Evolutionary conservation across 257 asterid species (phyloP), one percentile per base, ranked within the genome.

Genomic region (Ophiorrhiza pumila): DNA sequence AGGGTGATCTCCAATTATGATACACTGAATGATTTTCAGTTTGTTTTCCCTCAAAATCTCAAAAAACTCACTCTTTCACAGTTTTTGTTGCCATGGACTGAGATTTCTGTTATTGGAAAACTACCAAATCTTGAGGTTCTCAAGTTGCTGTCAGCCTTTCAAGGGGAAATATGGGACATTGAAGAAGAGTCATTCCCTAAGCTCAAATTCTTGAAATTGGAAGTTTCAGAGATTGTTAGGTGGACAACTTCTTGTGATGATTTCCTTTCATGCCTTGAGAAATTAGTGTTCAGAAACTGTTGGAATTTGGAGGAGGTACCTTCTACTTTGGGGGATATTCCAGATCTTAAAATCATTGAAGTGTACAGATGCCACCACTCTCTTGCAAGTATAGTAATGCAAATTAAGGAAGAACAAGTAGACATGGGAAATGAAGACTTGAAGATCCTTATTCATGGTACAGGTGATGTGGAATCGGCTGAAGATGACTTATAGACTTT

Each of bases 321-420:
- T 39, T 12, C 12, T 8, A 74, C 45, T 7, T 25, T 80, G 12
- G 81, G 81, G 29, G 83, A 78, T 0, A 69, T 84, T 65, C 39
- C 76, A 0, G 72, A 76, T 15, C 80, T 81, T 13, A 60, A 73
- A 53, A 34, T 65, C 56, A 68, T 84, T n/a, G 80, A 81, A 53
- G 68, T 81, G 56, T 61, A 66, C 27, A 12, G 41, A 18, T 80
- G 76, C 46, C 67, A 61, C 27, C 18, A 42, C 4, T 47, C 49
- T 45, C 69, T 35, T 0, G 52, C 35, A 39, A 47, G 23, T 42
- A 69, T 79, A 15, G 85, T 81, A 20, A 77, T 25, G 20, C 25
- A 70, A 42, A 79, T 84, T 61, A 73, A 52, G 68, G 43, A 81
- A 56, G 82, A 57, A 49, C 88, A 84, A 62, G 50, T 52, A 20